Conservation (phyloP, 148 eudicot genomes). For the Hydrangea macrophylla region DNA sequence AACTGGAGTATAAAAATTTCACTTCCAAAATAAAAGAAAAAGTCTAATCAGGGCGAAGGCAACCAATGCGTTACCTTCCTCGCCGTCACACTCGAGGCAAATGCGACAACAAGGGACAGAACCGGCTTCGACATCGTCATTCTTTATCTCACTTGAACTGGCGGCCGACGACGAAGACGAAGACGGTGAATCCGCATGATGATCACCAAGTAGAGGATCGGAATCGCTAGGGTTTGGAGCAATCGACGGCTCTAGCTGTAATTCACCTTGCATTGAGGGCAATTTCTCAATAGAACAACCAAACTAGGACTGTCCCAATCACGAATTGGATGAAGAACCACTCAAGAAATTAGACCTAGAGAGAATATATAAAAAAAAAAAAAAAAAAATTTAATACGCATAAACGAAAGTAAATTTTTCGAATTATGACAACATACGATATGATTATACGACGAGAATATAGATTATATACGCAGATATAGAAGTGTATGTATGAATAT, state of each 20-base stretch:
- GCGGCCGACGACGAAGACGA: slow-evolving; percentile 10
- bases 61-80: slow-evolving; percentile 37
- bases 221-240: slow-evolving; percentile 40
- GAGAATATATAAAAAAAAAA: no score
- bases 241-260: slow-evolving; percentile 39
- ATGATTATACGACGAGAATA: neutral
- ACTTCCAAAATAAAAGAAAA: neutral
- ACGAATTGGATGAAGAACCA: neutral
- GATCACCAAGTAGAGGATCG: slow-evolving; percentile 52
- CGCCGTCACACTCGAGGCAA: slow-evolving; percentile 82
- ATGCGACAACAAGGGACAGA: slow-evolving; percentile 62
- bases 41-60: neutral
- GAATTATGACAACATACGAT: neutral
- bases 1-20: no score
- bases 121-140: slow-evolving; percentile 55
- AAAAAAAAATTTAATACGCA: neutral
- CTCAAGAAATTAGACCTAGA: neutral
- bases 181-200: slow-evolving; percentile 18
- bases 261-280: slow-evolving; percentile 39
- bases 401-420: neutral
- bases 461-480: neutral
- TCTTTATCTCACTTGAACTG: slow-evolving; percentile 34
- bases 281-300: neutral
- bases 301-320: neutral
- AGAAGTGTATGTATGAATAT: no score